These are phyloP conservation scores for Botrytis squamosa DNA, from an alignment of 2,329 filamentous ascomycete genomes.

Conservation along the genomic window DNA sequence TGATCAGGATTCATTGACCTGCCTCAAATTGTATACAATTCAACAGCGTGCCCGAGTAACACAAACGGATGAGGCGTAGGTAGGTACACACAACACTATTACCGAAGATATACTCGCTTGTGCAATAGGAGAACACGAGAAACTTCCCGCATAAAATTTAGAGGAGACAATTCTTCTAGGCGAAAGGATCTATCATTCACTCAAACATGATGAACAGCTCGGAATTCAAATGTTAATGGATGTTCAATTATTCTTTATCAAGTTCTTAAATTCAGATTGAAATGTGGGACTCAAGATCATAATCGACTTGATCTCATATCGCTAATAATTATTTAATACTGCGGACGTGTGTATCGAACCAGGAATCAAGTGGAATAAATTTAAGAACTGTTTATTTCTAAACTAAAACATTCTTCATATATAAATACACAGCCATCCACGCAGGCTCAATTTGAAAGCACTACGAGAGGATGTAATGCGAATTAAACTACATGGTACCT, in stretches of 20 bases:
- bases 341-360: neutral
- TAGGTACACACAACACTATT: neutral
- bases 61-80: neutral
- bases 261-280: neutral
- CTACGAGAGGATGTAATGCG: neutral
- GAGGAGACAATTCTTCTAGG: neutral
- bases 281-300: neutral
- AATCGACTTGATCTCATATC: neutral
- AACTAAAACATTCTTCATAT: neutral
- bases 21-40: neutral
- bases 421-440: too few species aligned
- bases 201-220: accelerated
- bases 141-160: neutral
- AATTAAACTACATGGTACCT: neutral
- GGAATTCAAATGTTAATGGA: neutral
- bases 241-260: neutral
- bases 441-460: neutral
- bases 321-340: neutral
- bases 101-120: neutral
- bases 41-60: too few species aligned
- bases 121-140: neutral
- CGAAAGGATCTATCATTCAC: neutral
- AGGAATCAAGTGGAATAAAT: neutral
- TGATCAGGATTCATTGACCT: accelerated
- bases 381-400: neutral